phyloP scores from a whole-genome alignment of 805 yeast genomes.

The Yamadazyma olivae region DNA sequence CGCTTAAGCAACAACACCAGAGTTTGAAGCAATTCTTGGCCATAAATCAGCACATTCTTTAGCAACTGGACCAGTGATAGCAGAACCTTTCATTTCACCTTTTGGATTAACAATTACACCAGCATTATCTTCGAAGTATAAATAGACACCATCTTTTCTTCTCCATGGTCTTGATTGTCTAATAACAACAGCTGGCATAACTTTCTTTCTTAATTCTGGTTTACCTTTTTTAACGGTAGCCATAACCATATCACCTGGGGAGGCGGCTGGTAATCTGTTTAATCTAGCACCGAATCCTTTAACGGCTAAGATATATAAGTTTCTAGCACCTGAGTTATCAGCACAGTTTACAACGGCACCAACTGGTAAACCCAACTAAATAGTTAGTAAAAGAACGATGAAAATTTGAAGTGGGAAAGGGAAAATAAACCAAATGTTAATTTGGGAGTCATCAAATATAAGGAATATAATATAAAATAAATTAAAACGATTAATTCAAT shows the following conservation, averaged over 20 bases:
- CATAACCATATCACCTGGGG: constrained; percentile 99
- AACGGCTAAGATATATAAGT: constrained; percentile 97
- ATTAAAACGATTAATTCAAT: too few relatives aligned
- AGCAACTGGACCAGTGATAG: constrained; percentile 99
- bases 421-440: too few relatives aligned
- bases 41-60: constrained; percentile 99
- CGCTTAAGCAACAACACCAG: constrained; percentile 98
- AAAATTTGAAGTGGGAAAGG: too few relatives aligned
- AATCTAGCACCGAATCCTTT: constrained; percentile 99
- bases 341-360: constrained; percentile 99
- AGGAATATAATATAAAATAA: too few relatives aligned
- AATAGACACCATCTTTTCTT: constrained; percentile 99
- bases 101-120: constrained; percentile 99
- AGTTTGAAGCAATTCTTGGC: constrained; percentile 99
- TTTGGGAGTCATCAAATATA: too few relatives aligned
- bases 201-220: constrained; percentile 99
- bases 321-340: constrained; percentile 99
- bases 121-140: constrained; percentile 99
- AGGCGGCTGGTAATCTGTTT: constrained; percentile 99
- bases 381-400: constrained; percentile 31
- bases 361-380: constrained; percentile 95
- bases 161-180: constrained; percentile 99
- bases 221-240: constrained; percentile 99
- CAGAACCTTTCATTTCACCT: constrained; percentile 99
- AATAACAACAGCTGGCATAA: constrained; percentile 99